These are phyloP conservation scores for Pythium phragmitis DNA, from an alignment of 352 stramenopile genomes.

Conservation along the genomic window DNA sequence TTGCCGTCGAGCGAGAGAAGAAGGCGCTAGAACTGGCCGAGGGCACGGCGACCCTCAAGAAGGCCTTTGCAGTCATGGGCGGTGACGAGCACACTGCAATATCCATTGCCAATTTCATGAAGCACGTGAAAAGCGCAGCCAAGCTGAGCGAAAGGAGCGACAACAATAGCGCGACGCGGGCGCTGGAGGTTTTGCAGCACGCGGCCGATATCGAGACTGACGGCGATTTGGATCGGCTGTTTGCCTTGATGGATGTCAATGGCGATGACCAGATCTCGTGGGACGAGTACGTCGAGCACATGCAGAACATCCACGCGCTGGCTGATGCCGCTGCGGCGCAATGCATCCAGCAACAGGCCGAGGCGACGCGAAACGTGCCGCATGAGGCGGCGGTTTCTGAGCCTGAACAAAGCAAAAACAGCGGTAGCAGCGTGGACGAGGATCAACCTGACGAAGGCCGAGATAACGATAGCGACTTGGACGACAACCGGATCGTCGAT, in stretches of 20 bases:
- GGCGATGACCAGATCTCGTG: constrained; percentile 52
- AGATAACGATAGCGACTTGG: constrained; percentile 12
- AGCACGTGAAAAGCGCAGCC: constrained; percentile 14
- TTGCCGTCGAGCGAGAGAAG: constrained; percentile 12
- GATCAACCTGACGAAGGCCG: constrained; percentile 4
- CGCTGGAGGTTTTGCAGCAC: constrained; percentile 32
- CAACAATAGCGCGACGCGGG: not conserved
- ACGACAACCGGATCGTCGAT: not conserved
- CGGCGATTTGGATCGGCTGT: constrained; percentile 45
- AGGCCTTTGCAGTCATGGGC: constrained; percentile 38
- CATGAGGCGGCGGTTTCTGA: not conserved
- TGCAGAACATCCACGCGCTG: constrained; percentile 46
- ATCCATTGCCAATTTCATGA: constrained; percentile 33
- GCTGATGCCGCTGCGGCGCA: constrained; percentile 32
- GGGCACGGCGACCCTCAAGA: constrained; percentile 43
- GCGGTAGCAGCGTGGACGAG: constrained; percentile 2
- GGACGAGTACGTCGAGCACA: constrained; percentile 48
- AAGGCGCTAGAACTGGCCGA: constrained; percentile 35
- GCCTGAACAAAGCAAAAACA: constrained; percentile 8
- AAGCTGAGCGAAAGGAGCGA: constrained; percentile 2
- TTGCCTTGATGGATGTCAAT: constrained; percentile 49
- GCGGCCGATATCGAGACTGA: constrained; percentile 38
- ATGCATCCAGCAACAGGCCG: constrained; percentile 7
- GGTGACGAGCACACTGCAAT: constrained; percentile 35
- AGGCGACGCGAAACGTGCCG: not conserved